Conservation (phyloP, 768 basidiomycete genomes). For the Cystobasidiopsis lactophilus region DNA sequence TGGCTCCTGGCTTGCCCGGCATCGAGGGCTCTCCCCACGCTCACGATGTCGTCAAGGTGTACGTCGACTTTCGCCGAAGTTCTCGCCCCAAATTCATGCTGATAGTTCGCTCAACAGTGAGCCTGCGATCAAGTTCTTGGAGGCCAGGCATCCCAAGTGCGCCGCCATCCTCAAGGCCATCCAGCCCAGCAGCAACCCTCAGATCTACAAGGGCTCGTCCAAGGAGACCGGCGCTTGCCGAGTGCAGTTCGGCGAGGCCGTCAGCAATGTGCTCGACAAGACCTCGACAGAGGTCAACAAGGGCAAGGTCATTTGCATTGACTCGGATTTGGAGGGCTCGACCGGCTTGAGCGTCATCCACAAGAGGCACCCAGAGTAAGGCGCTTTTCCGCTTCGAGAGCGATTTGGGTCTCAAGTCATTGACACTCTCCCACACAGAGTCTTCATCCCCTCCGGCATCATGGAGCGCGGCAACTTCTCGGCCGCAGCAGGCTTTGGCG, state of each 20-base stretch:
- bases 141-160: conserved; percentile 34
- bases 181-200: conserved; percentile 36
- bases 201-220: conserved; percentile 45
- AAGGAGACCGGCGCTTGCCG: conserved; percentile 61
- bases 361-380: conserved; percentile 55
- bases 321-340: conserved; percentile 70
- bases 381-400: neutral
- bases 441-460: conserved; percentile 62
- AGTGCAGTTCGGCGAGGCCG: conserved; percentile 65
- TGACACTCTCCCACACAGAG: conserved; percentile 17
- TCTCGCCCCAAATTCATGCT: neutral
- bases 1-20: conserved; percentile 30
- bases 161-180: conserved; percentile 41
- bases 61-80: neutral
- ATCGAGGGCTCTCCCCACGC: conserved; percentile 52
- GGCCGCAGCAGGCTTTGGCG: conserved; percentile 70
- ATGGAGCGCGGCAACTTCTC: conserved; percentile 55
- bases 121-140: conserved; percentile 51
- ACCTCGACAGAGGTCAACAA: conserved; percentile 53
- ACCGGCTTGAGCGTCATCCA: conserved; percentile 73
- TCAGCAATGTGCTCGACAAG: conserved; percentile 51
- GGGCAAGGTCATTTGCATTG: conserved; percentile 66
- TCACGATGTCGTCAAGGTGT: conserved; percentile 34
- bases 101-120: conserved; percentile 25
- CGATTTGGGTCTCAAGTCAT: neutral